These are phyloP conservation scores for Waltergamsia citrina DNA, from an alignment of 2,329 filamentous ascomycete genomes.

Conservation along the genomic window DNA sequence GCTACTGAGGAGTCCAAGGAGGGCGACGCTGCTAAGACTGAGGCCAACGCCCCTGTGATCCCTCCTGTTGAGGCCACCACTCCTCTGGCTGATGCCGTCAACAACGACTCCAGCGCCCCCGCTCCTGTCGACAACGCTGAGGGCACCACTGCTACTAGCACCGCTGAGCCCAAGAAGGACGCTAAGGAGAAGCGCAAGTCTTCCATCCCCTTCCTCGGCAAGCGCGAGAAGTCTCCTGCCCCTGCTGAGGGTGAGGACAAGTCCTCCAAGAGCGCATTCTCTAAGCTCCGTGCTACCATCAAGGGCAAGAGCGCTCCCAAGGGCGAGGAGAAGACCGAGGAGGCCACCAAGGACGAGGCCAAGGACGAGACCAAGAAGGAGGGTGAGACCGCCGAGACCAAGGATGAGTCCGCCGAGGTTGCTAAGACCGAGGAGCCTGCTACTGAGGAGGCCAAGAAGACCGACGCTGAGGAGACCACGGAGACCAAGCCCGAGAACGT, in stretches of 20 bases:
- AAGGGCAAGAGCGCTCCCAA: constrained; percentile 35
- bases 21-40: constrained; percentile 28
- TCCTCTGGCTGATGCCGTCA: constrained; percentile 45
- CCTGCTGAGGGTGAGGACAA: constrained; percentile 56
- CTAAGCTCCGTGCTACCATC: constrained; percentile 50
- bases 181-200: constrained; percentile 78
- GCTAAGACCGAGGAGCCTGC: constrained; percentile 17
- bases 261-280: constrained; percentile 42
- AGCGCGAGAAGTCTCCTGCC: constrained; percentile 57
- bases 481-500: constrained; percentile 31
- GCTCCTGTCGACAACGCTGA: constrained; percentile 29
- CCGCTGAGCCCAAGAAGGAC: constrained; percentile 50
- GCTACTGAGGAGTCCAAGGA: constrained; percentile 31
- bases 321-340: constrained; percentile 15
- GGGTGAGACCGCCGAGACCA: constrained; percentile 27
- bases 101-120: constrained; percentile 34
- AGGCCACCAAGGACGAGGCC: constrained; percentile 19
- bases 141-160: constrained; percentile 26
- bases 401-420: constrained; percentile 20
- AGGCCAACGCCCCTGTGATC: constrained; percentile 48
- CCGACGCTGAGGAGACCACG: constrained; percentile 23
- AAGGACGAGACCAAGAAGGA: constrained; percentile 36
- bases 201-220: constrained; percentile 65
- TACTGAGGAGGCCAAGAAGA: constrained; percentile 16
- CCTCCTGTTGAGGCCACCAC: constrained; percentile 48